Percentiles rank a stretch among this genome's conserved stretches.
These are phyloP conservation scores for Phialemonium atrogriseum DNA, from an alignment of 2,329 filamentous ascomycete species.

Conservation along the genomic window DNA sequence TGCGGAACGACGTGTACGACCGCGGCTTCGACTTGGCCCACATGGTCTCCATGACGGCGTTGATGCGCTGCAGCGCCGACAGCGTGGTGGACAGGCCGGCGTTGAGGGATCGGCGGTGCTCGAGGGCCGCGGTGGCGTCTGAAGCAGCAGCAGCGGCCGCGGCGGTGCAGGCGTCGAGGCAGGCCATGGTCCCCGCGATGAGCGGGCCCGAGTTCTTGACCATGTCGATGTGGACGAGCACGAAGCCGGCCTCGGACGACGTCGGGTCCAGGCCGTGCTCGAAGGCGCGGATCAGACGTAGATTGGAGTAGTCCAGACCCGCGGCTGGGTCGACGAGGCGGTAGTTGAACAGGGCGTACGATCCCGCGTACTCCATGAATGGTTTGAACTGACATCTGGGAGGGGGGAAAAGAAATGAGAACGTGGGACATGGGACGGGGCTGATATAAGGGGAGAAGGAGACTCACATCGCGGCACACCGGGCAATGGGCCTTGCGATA, in stretches of 20 bases:
- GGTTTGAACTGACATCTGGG: conserved; percentile 66
- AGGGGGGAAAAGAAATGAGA: conserved; percentile 5
- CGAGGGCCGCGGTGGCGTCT: conserved; percentile 20
- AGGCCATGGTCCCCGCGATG: conserved; percentile 61
- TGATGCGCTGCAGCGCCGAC: conserved; percentile 58
- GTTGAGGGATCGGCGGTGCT: conserved; percentile 52
- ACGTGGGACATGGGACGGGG: conserved; percentile 7
- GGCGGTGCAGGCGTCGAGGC: conserved; percentile 46
- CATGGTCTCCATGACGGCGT: conserved; percentile 81
- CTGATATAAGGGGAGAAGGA: not conserved
- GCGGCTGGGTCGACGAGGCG: conserved; percentile 45
- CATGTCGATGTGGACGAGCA: conserved; percentile 95
- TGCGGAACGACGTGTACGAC: conserved; percentile 83
- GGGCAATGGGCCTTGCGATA: conserved; percentile 74
- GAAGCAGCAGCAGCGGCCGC: conserved; percentile 13
- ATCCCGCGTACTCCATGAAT: conserved; percentile 80
- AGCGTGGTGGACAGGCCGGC: conserved; percentile 55
- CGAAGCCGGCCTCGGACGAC: conserved; percentile 89
- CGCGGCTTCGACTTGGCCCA: conserved; percentile 80
- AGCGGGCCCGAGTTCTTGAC: conserved; percentile 76
- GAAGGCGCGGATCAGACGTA: conserved; percentile 84
- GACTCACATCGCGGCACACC: conserved; percentile 77
- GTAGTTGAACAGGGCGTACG: conserved; percentile 63
- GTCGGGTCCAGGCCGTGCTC: conserved; percentile 79
- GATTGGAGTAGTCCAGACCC: conserved; percentile 55